Percentiles rank a stretch among this genome's conserved stretches.
Evolutionary conservation across 148 eudicot genomes (phyloP).

Genomic region (Polygonum aviculare): DNA sequence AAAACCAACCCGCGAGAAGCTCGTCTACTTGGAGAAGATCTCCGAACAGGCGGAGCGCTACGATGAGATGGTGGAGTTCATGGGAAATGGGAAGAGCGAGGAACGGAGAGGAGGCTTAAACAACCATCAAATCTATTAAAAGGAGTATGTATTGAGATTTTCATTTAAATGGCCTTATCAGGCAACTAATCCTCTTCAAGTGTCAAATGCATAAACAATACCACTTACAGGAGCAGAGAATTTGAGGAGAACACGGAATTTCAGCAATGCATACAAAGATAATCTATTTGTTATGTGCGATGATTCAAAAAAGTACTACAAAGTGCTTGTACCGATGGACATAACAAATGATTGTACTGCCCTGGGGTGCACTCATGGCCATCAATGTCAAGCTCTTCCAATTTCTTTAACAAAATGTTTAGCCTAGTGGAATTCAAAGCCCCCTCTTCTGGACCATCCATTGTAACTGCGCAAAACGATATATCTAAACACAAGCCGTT

Average conservation of each 20-base stretch:
- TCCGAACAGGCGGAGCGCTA: no score
- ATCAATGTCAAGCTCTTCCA: constrained; percentile 43
- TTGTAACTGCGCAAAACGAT: constrained; percentile 20
- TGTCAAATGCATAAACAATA: neutral
- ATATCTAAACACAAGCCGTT: constrained; percentile 3
- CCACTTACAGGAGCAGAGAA: constrained; percentile 1
- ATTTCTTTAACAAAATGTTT: constrained; percentile 27
- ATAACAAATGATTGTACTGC: constrained; percentile 35
- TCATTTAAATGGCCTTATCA: neutral
- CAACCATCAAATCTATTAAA: neutral
- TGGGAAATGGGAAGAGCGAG: no score
- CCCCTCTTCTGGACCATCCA: constrained; percentile 26
- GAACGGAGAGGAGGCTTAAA: no score
- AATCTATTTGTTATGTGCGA: neutral
- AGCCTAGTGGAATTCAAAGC: constrained; percentile 10
- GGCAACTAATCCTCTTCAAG: neutral
- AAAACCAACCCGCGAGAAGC: no score
- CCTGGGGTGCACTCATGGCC: constrained; percentile 35
- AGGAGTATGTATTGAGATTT: neutral
- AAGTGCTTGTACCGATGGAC: constrained; percentile 48
- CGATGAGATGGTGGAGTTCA: no score
- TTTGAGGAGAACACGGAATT: neutral
- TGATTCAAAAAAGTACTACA: neutral
- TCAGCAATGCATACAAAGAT: constrained; percentile 4
- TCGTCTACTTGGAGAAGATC: no score